Evolutionary conservation across 2,329 filamentous ascomycete genomes (phyloP), one percentile per base, ranked within the genome.

Genomic region (Pseudogymnoascus sp.): DNA sequence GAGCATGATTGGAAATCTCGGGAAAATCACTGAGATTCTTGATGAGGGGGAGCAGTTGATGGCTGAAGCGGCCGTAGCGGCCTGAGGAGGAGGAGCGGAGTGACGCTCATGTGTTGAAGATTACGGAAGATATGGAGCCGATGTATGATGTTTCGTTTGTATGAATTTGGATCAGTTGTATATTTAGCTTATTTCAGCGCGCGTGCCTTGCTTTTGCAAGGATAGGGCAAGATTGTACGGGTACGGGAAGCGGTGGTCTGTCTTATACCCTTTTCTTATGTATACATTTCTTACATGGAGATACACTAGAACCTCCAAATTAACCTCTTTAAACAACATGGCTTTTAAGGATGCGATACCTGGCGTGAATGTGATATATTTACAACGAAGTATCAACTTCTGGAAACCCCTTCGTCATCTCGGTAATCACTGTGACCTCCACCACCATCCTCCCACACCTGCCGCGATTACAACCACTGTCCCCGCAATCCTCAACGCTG

Each of bases 11-110:
- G 83, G 82, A 65, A 92, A 97, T 74, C 70, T 97, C 73, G 86
- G 87, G 71, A 90, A 87, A 74, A 89, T 99, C 59, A 89, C 89
- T 65, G 89, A 91, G 67, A 79, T 97, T 74, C 76, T 99, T 70
- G 93, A 99, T 74, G 94, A 99, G 74, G 92, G 91, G 1, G 94
- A 99, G 79, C 89, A 94, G 74, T 78, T 96, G 66, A 88, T 95
- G 82, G 85, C 85, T 54, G 89, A 92, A 71, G 76, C 70, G 54
- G 64, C 65, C 54, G 70, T 57, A 7, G 35, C 43, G 12, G 39
- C 33, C 14, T 61, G 37, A 54, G 43, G 43, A 50, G 18, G 25
- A 54, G 6, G 25, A 54, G 47, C 47, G 11, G n/a, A 4, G 9
- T 18, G n/a, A 30, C n/a, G 47, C 47, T 54, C n/a, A 33, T 54